These are phyloP conservation scores for Kuraishia borneana DNA, from an alignment of 805 yeast genomes.

Conservation along the genomic window DNA sequence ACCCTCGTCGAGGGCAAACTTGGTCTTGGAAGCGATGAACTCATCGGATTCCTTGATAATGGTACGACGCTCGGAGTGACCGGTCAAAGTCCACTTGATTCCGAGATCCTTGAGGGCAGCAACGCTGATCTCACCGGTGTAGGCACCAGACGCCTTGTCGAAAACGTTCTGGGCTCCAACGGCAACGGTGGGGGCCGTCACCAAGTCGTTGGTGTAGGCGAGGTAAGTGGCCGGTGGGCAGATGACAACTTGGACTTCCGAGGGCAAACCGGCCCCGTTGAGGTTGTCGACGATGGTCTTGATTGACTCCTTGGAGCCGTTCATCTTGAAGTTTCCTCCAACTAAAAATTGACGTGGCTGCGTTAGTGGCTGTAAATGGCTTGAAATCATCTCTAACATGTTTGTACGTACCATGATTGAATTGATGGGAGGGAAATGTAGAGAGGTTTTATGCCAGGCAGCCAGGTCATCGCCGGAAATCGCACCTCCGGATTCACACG, in stretches of 20 bases:
- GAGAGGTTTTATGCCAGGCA: not conserved
- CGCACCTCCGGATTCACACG: too few species aligned
- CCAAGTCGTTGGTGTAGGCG: slow-evolving; percentile 56
- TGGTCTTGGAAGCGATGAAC: slow-evolving; percentile 86
- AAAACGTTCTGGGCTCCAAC: slow-evolving; percentile 90
- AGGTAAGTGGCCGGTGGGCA: slow-evolving; percentile 95
- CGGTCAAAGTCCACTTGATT: slow-evolving; percentile 89
- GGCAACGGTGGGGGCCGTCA: slow-evolving; percentile 61
- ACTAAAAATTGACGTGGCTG: slow-evolving; percentile 89
- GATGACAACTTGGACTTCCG: slow-evolving; percentile 83
- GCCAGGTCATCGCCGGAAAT: not conserved
- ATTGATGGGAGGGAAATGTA: not conserved
- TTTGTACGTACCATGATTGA: slow-evolving; percentile 5
- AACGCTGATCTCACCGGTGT: slow-evolving; percentile 94
- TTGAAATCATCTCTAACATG: not conserved
- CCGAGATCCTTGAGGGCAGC: slow-evolving; percentile 83
- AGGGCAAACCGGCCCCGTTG: slow-evolving; percentile 66
- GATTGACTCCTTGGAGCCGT: slow-evolving; percentile 85
- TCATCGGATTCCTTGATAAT: slow-evolving; percentile 85
- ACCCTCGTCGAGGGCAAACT: slow-evolving; percentile 86
- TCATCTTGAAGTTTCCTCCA: slow-evolving; percentile 99
- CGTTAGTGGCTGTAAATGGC: slow-evolving; percentile 2
- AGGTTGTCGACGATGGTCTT: slow-evolving; percentile 73
- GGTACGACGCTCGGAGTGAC: slow-evolving; percentile 98
- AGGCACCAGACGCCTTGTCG: slow-evolving; percentile 87